These are phyloP conservation scores for Astragalus glycyphyllos DNA, from an alignment of 306 rosid species.

Conservation along the genomic window DNA sequence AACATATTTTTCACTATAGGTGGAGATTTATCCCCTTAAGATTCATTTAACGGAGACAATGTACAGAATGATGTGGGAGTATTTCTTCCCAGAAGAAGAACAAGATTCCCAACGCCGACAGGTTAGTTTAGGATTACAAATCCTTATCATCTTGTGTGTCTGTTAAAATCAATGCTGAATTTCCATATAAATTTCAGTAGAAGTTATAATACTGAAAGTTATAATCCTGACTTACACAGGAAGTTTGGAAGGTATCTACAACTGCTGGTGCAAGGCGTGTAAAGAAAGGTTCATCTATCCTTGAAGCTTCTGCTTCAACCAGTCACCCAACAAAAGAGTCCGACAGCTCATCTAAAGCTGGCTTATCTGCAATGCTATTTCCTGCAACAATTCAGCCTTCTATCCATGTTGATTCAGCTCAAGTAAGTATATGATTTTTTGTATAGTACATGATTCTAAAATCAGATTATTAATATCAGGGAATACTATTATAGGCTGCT, in stretches of 20 bases:
- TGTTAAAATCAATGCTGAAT: constrained; percentile 27
- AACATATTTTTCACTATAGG: constrained; percentile 55
- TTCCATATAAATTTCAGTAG: constrained; percentile 17
- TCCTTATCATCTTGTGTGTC: constrained; percentile 24
- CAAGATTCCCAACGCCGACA: constrained; percentile 98
- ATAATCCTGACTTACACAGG: constrained; percentile 54
- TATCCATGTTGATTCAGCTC: constrained; percentile 59
- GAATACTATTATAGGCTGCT: constrained; percentile 30
- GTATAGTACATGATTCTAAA: constrained; percentile 40
- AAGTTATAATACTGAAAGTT: constrained; percentile 35
- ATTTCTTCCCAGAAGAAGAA: constrained; percentile 96
- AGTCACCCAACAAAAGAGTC: constrained; percentile 70
- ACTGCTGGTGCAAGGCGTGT: constrained; percentile 94
- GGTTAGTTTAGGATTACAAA: constrained; percentile 60
- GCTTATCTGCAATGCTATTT: constrained; percentile 54
- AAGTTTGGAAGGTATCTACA: constrained; percentile 98
- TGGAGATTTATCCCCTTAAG: constrained; percentile 93
- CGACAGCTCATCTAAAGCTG: constrained; percentile 66
- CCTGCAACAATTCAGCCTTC: constrained; percentile 62
- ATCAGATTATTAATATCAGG: constrained; percentile 26
- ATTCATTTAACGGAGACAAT: constrained; percentile 96
- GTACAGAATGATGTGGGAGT: constrained; percentile 99
- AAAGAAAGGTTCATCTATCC: constrained; percentile 68
- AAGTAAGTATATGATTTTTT: constrained; percentile 61
- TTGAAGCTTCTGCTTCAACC: constrained; percentile 68